Evolutionary conservation across 768 basidiomycete species (phyloP), one percentile per base, ranked within the genome.

Genomic region (Strobilomyces confusus): DNA sequence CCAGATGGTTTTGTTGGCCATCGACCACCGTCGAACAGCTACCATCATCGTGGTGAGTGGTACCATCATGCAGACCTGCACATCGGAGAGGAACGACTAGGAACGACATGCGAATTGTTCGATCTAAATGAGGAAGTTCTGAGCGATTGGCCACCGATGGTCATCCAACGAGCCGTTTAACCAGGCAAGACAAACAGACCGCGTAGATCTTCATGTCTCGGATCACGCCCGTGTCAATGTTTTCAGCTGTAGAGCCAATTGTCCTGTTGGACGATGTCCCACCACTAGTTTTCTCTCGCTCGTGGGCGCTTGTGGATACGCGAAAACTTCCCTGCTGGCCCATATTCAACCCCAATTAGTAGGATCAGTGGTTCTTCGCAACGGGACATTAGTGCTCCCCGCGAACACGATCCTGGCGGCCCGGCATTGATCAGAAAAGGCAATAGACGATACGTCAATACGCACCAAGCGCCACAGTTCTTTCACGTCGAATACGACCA

Each of bases 291-390:
- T 26, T 1, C 32, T 30, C 22, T 19, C 11, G n/a, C 13, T n/a
- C 19, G 15, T 14, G 32, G 38, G 38, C 8, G 20, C 38, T 9
- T 22, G 5, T n/a, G 9, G 23, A 33, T 29, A 37, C n/a, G n/a
- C 25, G 48, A 19, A 26, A 17, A 33, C 69, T 46, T 51, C 77
- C 79, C 30, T 73, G 73, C 68, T 83, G 80, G 1, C 83, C 83
- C 84, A 77, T 0, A 86, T 75, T 82, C 82, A 85, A n/a, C 83
- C 83, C 80, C 80, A 81, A 4, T 79, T n/a, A n/a, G n/a, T 54
- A 0, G 80, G 25, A 26, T 43, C 25, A 11, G 42, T 26, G 9
- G 63, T 77, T 0, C 84, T 81, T 25, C 79, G 70, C 8, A 86
- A 63, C 11, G 81, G 84, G 41, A 85, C 79, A 50, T 84, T 84